Evolutionary conservation across 1,139 yeast species (phyloP).

Genomic region (Kodamaea alishanica): DNA sequence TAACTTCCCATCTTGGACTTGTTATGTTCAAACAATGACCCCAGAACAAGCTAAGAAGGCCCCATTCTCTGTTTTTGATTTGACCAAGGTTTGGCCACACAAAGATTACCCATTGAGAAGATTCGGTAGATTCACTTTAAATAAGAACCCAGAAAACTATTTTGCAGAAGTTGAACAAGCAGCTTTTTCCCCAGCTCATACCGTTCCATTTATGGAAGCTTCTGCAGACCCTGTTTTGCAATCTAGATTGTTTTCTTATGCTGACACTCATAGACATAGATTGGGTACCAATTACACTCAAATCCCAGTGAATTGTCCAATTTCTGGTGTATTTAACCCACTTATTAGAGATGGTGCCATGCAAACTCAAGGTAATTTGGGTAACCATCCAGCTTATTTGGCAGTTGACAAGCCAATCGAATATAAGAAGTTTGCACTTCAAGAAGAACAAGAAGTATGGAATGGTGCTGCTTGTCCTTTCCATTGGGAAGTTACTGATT

Average conservation of each 20-base stretch:
- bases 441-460: constrained; percentile 80
- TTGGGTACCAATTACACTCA: constrained; percentile 69
- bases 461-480: constrained; percentile 81
- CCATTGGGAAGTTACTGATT: constrained; percentile 79
- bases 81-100: constrained; percentile 82
- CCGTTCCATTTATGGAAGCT: constrained; percentile 81
- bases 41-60: constrained; percentile 61
- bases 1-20: constrained; percentile 61
- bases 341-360: constrained; percentile 84
- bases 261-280: constrained; percentile 71
- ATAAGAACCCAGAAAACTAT: constrained; percentile 73
- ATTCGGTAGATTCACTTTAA: constrained; percentile 66
- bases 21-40: constrained; percentile 70
- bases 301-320: constrained; percentile 70
- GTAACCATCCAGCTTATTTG: constrained; percentile 76
- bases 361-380: constrained; percentile 82
- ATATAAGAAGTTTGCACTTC: constrained; percentile 40
- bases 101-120: constrained; percentile 69
- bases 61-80: constrained; percentile 60
- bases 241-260: constrained; percentile 78
- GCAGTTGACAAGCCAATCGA: constrained; percentile 56
- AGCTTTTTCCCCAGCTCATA: constrained; percentile 79
- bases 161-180: constrained; percentile 82
- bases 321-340: constrained; percentile 53
- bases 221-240: constrained; percentile 87